Base-by-base conservation (phyloP, 768 basidiomycete species). In the Agaricus subrufescens region DNA sequence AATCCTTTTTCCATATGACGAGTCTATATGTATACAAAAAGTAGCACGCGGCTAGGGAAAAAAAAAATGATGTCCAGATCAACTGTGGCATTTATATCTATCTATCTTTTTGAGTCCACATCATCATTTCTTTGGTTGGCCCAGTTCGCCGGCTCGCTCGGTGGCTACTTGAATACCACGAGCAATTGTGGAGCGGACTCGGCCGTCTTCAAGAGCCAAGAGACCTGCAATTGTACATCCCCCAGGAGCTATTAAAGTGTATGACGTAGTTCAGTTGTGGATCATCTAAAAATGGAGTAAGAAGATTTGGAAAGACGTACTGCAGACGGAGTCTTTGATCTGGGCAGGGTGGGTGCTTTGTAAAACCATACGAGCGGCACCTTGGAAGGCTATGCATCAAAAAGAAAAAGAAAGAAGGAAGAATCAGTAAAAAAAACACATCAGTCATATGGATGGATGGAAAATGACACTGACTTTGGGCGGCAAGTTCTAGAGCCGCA, bases 221-320 rank as follows among this genome's bases (percentile, higher is more conserved):
- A 99, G 73, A n/a, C 97, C 97, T 2, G 97, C 97, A 61, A 99
- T 98, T 0, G 97, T 99, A 64, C 94, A 97, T 46, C 97, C 97
- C 54, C 96, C 97, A 0, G 97, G 97, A 39, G 97, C 96, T 98
- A 45, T 25, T 25, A 25, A 29, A 14, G 7, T 25, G 27, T 40
- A 25, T 15, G n/a, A 34, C 34, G 2, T 11, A 19, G 19, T 64
- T 29, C 49, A 46, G 15, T 38, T 34, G 43, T 29, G 2, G 3
- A n/a, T 3, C 9, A 31, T 23, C 26, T 25, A 46, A 60, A 46
- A 9, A 3, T 25, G n/a, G 14, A 12, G 12, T 26, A 3, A 45
- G n/a, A 34, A 34, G 3, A 23, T 10, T 37, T 19, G 19, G 19
- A 19, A 19, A 19, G 26, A 75, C 90, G 63, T 65, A 93, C 96